Conservation (phyloP, 2,329 filamentous ascomycete species). For the Diaporthe sp. region DNA sequence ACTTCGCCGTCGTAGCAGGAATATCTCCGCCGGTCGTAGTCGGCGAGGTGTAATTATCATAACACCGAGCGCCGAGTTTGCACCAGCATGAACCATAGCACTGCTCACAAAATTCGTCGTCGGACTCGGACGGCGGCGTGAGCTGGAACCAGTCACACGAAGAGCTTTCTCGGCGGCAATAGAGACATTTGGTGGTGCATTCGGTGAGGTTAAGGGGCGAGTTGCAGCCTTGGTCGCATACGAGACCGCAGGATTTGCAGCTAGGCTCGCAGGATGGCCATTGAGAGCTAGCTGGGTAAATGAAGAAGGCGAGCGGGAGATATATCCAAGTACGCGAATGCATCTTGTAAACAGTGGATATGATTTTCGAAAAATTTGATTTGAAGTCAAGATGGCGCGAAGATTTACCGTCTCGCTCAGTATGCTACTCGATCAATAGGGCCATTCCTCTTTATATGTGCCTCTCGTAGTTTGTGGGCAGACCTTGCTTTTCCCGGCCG, state of each 20-base stretch:
- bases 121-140: background rate
- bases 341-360: background rate
- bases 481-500: background rate
- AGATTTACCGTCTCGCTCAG: too few relatives aligned
- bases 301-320: background rate
- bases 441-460: background rate
- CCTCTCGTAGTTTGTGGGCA: background rate
- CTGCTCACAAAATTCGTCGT: background rate
- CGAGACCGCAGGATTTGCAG: background rate
- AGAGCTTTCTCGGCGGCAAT: background rate
- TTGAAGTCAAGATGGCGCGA: background rate
- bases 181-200: background rate
- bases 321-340: background rate
- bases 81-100: background rate
- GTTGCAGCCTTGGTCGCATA: background rate
- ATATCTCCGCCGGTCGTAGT: background rate
- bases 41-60: background rate
- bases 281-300: background rate
- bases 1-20: background rate
- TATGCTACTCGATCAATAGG: fast-evolving
- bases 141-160: background rate
- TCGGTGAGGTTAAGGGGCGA: background rate
- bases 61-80: background rate
- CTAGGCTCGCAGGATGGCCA: background rate
- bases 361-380: background rate